Evolutionary conservation across 257 asterid species (phyloP).

Genomic region (Petrea volubilis): DNA sequence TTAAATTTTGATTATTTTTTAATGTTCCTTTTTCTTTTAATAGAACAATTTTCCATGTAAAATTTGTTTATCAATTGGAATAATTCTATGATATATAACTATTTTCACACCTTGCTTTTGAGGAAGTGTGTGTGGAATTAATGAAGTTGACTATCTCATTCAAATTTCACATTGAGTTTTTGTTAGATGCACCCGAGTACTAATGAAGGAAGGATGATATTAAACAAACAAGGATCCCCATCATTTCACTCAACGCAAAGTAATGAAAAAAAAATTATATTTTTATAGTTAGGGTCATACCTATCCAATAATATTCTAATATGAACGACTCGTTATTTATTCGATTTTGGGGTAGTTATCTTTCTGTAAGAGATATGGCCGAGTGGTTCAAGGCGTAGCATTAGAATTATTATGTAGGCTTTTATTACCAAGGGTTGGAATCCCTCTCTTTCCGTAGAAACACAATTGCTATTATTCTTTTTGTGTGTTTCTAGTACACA

Average conservation of each 20-base stretch:
- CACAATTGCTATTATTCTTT: too few species aligned
- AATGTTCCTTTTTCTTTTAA: too few species aligned
- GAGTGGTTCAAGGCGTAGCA: background rate
- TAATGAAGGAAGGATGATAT: conserved; percentile 1
- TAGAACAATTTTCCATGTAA: too few species aligned
- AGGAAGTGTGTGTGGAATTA: too few species aligned
- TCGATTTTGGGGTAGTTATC: background rate
- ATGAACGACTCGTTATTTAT: background rate
- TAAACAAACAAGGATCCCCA: background rate
- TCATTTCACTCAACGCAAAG: background rate
- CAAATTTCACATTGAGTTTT: conserved; percentile 7
- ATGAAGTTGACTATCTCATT: background rate
- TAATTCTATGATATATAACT: too few species aligned
- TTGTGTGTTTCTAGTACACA: too few species aligned
- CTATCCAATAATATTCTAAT: background rate
- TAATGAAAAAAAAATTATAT: background rate
- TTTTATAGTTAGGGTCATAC: background rate
- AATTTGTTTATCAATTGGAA: too few species aligned
- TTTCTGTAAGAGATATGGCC: background rate
- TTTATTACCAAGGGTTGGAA: too few species aligned
- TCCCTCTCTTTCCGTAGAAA: background rate
- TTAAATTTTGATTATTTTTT: too few species aligned
- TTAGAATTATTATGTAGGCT: background rate
- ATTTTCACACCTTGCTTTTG: too few species aligned
- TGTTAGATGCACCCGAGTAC: background rate